These are phyloP conservation scores for Urostyla sp. DNA, from an alignment of 73 alveolate species.

Conservation along the genomic window DNA sequence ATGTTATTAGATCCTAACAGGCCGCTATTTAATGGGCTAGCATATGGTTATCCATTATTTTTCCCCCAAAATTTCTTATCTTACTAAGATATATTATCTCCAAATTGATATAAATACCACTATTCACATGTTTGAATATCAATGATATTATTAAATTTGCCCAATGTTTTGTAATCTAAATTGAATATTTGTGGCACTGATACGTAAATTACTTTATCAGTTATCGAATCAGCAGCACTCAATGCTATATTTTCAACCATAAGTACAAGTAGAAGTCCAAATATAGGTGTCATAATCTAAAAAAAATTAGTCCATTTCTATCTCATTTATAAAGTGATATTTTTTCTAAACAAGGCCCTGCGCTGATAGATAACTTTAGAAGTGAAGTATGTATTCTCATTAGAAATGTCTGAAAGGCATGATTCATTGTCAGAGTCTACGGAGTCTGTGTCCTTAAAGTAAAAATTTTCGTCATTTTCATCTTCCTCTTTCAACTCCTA, in stretches of 20 bases:
- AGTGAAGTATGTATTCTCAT: slow-evolving; percentile 51
- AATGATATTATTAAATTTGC: slow-evolving; percentile 56
- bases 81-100: slow-evolving; percentile 13
- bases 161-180: slow-evolving; percentile 40
- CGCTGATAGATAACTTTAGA: slow-evolving; percentile 38
- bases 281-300: slow-evolving; percentile 87
- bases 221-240: slow-evolving; percentile 50
- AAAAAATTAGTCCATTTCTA: slow-evolving; percentile 84
- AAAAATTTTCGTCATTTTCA: too few relatives aligned
- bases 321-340: slow-evolving; percentile 68
- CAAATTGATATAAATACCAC: slow-evolving; percentile 70
- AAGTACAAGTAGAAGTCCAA: slow-evolving; percentile 83
- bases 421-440: slow-evolving; percentile 49
- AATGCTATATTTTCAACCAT: slow-evolving; percentile 78
- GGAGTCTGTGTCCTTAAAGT: too few relatives aligned
- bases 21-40: slow-evolving; percentile 65
- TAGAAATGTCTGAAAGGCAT: slow-evolving; percentile 42
- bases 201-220: slow-evolving; percentile 73
- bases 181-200: slow-evolving; percentile 58
- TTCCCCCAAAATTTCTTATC: slow-evolving; percentile 71
- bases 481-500: too few relatives aligned
- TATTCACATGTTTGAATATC: slow-evolving; percentile 71
- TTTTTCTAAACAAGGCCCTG: slow-evolving; percentile 84
- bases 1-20: slow-evolving; percentile 47
- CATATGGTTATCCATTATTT: slow-evolving; percentile 66